phyloP scores from a whole-genome alignment of 108 stramenopile species.

The Schizochytrium sp. region DNA sequence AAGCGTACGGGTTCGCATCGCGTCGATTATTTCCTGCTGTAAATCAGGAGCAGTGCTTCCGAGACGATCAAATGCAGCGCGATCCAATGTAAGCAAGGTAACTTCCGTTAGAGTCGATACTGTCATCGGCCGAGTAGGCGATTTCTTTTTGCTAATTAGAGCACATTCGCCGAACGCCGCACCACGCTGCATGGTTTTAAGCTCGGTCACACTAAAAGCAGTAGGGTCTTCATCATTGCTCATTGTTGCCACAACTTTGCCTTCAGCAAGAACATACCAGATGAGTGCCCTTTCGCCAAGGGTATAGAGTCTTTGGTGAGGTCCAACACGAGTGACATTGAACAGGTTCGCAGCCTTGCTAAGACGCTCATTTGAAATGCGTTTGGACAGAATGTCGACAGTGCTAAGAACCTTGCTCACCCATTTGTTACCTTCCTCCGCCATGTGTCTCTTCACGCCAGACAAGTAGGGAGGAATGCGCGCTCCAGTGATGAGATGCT shows the following conservation, averaged over 20 bases:
- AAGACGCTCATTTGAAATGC: conserved; percentile 10
- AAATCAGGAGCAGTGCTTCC: background rate
- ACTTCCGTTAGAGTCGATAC: conserved; percentile 19
- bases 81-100: background rate
- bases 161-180: background rate
- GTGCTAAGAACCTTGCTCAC: background rate
- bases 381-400: background rate
- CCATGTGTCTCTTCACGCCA: background rate
- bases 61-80: background rate
- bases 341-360: background rate
- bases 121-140: background rate
- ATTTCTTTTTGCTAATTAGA: background rate
- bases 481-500: background rate
- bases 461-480: background rate
- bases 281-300: background rate
- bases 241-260: conserved; percentile 23
- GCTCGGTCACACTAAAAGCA: conserved; percentile 17
- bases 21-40: conserved; percentile 22
- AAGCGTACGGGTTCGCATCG: conserved; percentile 7
- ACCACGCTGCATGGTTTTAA: conserved; percentile 21
- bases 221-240: background rate
- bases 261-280: background rate
- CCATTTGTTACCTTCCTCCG: background rate
- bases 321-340: background rate
- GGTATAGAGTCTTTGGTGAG: background rate